Evolutionary conservation across 2,329 filamentous ascomycete genomes (phyloP).

Genomic region (Alternaria sp.): DNA sequence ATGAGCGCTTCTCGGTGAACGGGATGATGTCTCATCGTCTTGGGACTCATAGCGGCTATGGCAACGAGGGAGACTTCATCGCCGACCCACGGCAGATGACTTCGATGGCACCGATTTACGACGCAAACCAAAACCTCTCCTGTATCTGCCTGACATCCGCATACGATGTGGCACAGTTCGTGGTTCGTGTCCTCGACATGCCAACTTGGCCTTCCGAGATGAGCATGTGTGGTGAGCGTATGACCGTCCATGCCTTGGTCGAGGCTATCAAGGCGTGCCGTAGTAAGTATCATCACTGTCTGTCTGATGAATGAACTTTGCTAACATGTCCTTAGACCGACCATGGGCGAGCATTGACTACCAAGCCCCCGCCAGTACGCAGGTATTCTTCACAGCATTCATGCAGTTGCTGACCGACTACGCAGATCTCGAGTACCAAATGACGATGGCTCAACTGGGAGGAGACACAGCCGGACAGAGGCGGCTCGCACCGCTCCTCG

Average conservation of each 20-base stretch:
- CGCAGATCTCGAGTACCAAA: conserved; percentile 54
- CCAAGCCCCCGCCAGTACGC: conserved; percentile 53
- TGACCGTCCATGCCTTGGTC: conserved; percentile 67
- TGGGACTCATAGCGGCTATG: conserved; percentile 61
- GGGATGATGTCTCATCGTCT: conserved; percentile 68
- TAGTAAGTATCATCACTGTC: conserved; percentile 22
- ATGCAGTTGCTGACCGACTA: background rate
- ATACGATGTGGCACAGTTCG: conserved; percentile 72
- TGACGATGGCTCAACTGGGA: conserved; percentile 49
- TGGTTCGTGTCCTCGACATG: conserved; percentile 72
- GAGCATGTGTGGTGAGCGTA: conserved; percentile 70
- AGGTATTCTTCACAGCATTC: background rate
- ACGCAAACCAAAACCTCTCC: conserved; percentile 52
- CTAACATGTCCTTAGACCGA: conserved; percentile 33
- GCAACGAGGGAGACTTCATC: conserved; percentile 68
- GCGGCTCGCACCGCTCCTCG: conserved; percentile 66
- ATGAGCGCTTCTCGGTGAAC: conserved; percentile 74
- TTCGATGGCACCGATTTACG: conserved; percentile 67
- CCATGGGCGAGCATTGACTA: conserved; percentile 46
- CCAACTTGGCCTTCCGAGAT: conserved; percentile 72
- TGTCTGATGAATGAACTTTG: background rate
- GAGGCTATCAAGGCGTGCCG: conserved; percentile 52
- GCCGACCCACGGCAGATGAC: conserved; percentile 64
- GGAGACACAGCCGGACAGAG: conserved; percentile 45
- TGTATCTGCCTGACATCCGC: conserved; percentile 71